Evolutionary conservation across 306 rosid genomes (phyloP).

Genomic region (Vigna radiata): DNA sequence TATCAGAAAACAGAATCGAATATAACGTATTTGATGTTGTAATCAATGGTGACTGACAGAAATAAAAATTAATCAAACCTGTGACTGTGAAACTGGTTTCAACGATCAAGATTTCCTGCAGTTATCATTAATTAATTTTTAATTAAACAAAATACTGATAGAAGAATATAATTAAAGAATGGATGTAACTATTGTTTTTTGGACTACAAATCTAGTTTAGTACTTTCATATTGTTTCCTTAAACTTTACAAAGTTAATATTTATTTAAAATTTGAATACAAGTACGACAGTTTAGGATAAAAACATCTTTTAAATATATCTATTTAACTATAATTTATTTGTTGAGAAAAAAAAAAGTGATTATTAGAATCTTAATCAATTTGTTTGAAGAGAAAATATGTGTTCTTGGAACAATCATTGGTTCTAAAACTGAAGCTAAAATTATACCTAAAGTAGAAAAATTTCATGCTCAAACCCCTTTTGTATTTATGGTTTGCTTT

Average conservation of each 20-base stretch:
- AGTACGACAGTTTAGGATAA: no score
- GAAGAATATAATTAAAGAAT: no score
- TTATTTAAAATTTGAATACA: background rate
- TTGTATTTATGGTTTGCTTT: background rate
- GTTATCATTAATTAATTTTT: no score
- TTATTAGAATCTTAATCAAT: background rate
- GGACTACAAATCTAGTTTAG: background rate
- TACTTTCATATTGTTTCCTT: background rate
- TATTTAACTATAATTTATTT: no score
- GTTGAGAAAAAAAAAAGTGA: no score
- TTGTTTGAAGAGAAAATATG: background rate
- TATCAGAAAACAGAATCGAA: constrained; percentile 34
- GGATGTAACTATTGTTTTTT: no score
- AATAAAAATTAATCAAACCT: constrained; percentile 6
- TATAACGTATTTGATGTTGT: constrained; percentile 32
- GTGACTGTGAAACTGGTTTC: background rate
- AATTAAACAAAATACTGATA: no score
- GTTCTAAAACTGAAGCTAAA: background rate
- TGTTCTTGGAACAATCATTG: background rate
- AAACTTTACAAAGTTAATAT: background rate
- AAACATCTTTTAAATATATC: no score
- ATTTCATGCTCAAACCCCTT: background rate
- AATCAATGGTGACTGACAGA: constrained; percentile 2
- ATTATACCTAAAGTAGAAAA: background rate
- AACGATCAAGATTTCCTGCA: no score